Evolutionary conservation across 2,329 filamentous ascomycete species (phyloP).

Genomic region (Chaetoscypha palmicola): DNA sequence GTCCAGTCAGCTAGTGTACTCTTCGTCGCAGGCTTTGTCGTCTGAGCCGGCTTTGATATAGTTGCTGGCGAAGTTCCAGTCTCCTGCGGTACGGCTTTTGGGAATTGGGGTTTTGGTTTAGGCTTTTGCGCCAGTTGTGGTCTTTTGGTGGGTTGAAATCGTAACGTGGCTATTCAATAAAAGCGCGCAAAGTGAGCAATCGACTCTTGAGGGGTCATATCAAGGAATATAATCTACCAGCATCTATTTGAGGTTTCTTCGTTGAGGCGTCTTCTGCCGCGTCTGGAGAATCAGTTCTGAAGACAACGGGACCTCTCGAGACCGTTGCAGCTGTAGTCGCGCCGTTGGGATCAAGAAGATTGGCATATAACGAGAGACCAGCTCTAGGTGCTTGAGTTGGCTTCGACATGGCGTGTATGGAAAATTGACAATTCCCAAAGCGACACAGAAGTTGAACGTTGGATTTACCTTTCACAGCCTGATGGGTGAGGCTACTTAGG

Average conservation of each 20-base stretch:
- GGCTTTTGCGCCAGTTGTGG: conserved; percentile 58
- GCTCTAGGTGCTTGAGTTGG: conserved; percentile 29
- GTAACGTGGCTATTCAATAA: conserved; percentile 52
- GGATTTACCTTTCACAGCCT: too few species aligned
- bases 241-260: conserved; percentile 53
- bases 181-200: conserved; percentile 37
- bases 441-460: too few species aligned
- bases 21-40: conserved; percentile 45
- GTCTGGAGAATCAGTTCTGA: conserved; percentile 44
- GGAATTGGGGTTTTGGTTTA: conserved; percentile 55
- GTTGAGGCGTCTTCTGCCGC: conserved; percentile 40
- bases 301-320: conserved; percentile 67
- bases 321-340: conserved; percentile 49
- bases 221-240: conserved; percentile 46
- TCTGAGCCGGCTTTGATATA: conserved; percentile 27
- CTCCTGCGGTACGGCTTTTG: conserved; percentile 35
- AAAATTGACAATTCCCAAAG: too few species aligned
- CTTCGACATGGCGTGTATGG: too few species aligned
- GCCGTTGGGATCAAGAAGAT: conserved; percentile 64
- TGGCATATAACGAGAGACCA: conserved; percentile 73
- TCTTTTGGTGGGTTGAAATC: conserved; percentile 81
- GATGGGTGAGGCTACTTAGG: conserved; percentile 17
- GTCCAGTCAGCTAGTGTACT: conserved; percentile 77
- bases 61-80: conserved; percentile 24
- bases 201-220: conserved; percentile 28